These are phyloP conservation scores for Termitomyces sp. DNA, from an alignment of 768 basidiomycete genomes.

Conservation along the genomic window DNA sequence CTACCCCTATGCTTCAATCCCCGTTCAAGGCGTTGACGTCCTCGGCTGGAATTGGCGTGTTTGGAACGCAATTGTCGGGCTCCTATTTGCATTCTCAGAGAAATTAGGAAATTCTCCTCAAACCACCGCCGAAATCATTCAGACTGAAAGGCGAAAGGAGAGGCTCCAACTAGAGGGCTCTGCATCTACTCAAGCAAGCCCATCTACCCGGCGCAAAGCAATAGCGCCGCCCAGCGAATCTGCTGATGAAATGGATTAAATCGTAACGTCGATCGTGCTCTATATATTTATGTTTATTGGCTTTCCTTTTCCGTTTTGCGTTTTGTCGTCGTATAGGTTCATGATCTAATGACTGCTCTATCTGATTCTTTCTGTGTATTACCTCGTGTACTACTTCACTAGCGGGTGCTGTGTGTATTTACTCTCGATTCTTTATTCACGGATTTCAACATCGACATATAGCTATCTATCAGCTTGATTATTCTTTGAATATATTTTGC, in stretches of 20 bases:
- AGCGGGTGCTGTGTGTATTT: constrained; percentile 9
- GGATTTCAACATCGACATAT: constrained; percentile 1
- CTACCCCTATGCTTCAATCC: constrained; percentile 43
- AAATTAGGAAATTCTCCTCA: constrained; percentile 47
- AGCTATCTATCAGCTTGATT: background rate
- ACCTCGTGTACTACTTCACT: constrained; percentile 10
- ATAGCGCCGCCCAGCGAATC: constrained; percentile 14
- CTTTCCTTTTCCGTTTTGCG: constrained; percentile 2
- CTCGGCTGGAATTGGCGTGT: constrained; percentile 54
- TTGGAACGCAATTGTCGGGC: constrained; percentile 46
- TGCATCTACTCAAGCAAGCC: background rate
- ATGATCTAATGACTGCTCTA: constrained; percentile 11
- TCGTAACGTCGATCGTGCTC: background rate
- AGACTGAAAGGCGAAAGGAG: constrained; percentile 20
- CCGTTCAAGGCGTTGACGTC: constrained; percentile 42
- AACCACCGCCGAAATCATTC: constrained; percentile 24
- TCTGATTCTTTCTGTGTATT: constrained; percentile 8
- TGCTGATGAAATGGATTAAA: constrained; percentile 14
- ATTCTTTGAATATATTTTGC: background rate
- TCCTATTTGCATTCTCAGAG: constrained; percentile 68
- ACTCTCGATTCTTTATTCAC: background rate
- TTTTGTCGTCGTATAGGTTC: constrained; percentile 10
- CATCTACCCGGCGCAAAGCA: constrained; percentile 12
- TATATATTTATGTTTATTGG: constrained; percentile 14
- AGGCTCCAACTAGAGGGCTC: constrained; percentile 8